Conservation (phyloP, 352 stramenopile species). For the Pythium utonaiense region DNA sequence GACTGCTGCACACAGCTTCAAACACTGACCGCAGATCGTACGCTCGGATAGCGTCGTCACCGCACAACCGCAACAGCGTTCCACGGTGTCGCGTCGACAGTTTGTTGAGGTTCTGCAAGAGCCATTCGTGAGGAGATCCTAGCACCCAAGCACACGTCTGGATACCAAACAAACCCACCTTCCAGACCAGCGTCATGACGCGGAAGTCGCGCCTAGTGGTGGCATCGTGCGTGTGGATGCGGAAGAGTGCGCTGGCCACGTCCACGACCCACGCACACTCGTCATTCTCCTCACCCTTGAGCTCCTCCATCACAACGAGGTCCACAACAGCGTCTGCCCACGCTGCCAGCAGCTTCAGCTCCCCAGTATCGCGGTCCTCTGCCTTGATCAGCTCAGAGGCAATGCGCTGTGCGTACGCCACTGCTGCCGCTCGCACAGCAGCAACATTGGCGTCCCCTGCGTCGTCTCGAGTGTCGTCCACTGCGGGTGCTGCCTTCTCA, state of each 20-base stretch:
- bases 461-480: background rate
- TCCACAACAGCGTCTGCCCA: slow-evolving; percentile 18
- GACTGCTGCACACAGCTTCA: slow-evolving; percentile 11
- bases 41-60: background rate
- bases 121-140: background rate
- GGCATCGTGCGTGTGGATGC: slow-evolving; percentile 8
- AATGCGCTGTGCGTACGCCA: slow-evolving; percentile 7
- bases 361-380: background rate
- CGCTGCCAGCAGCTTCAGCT: background rate
- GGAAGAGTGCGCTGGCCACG: slow-evolving; percentile 9
- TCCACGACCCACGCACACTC: slow-evolving; percentile 8
- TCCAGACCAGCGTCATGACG: slow-evolving; percentile 26
- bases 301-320: background rate
- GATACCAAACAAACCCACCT: slow-evolving; percentile 3
- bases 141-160: background rate
- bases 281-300: background rate
- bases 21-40: slow-evolving; percentile 6
- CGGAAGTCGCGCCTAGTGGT: slow-evolving; percentile 7
- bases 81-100: slow-evolving; percentile 10
- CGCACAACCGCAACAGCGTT: background rate
- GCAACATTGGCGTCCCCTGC: background rate
- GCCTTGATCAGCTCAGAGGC: slow-evolving; percentile 6
- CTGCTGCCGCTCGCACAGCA: background rate
- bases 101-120: slow-evolving; percentile 21
- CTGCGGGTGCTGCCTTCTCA: background rate